phyloP scores from a whole-genome alignment of 2,329 filamentous ascomycete species.

The Alternaria sp. region DNA sequence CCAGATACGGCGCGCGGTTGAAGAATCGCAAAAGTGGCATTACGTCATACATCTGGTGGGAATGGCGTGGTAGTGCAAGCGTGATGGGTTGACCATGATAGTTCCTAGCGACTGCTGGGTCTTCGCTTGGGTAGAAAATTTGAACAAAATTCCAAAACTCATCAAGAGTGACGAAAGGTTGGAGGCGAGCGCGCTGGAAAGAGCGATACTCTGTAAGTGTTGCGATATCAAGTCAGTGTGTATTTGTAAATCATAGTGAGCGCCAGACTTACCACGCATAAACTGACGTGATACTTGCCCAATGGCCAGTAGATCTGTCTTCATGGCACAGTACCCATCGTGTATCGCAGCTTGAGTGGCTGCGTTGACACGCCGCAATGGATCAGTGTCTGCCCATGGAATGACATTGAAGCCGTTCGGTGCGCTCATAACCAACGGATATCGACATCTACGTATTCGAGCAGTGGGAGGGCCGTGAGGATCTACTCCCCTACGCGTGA shows the following conservation, averaged over 20 bases:
- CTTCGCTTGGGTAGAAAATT: neutral
- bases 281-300: neutral
- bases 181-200: neutral
- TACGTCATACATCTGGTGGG: neutral
- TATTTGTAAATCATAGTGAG: no score
- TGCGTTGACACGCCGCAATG: neutral
- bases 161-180: neutral
- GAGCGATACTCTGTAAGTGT: neutral
- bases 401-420: neutral
- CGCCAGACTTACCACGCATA: neutral
- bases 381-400: neutral
- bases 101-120: accelerated
- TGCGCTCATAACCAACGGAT: neutral
- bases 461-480: neutral
- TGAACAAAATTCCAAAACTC: neutral
- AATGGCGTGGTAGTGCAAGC: neutral
- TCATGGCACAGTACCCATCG: neutral
- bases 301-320: neutral
- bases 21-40: neutral
- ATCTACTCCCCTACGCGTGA: neutral
- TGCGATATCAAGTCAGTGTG: neutral
- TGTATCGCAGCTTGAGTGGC: neutral
- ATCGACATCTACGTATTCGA: neutral
- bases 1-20: neutral
- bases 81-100: neutral